These are phyloP conservation scores for Corylus avellana DNA, from an alignment of 306 rosid species.

Conservation along the genomic window DNA sequence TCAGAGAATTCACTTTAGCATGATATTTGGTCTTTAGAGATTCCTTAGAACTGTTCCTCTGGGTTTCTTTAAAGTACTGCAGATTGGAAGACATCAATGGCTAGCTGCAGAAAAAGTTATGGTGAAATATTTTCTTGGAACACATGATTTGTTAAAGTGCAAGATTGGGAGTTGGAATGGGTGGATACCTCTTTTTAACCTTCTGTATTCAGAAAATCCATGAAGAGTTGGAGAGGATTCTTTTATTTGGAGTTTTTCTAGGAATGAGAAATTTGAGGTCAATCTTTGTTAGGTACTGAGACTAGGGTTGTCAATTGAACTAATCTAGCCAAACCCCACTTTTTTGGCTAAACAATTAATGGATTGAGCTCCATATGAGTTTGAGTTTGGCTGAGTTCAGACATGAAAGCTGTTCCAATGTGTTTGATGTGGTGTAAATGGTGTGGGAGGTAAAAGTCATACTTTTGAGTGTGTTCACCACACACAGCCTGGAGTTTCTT, in stretches of 20 bases:
- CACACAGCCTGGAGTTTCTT: not conserved
- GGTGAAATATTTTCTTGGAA: not conserved
- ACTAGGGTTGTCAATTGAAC: not conserved
- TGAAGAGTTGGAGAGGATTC: not conserved
- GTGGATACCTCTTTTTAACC: not conserved
- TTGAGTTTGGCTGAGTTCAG: conserved; percentile 3
- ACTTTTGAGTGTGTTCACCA: not conserved
- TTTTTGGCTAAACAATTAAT: not conserved
- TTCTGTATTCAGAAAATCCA: not conserved
- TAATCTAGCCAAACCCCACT: not conserved
- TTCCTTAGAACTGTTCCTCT: not conserved
- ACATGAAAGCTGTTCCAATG: not conserved
- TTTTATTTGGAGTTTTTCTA: not conserved
- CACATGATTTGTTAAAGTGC: not conserved
- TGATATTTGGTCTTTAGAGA: not conserved
- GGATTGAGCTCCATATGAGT: not conserved
- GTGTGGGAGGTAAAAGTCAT: not conserved
- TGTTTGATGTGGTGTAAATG: not conserved
- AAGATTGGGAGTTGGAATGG: conserved; percentile 3
- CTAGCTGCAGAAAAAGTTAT: not conserved
- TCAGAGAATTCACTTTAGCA: not conserved
- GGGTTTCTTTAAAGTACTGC: not conserved
- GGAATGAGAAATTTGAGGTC: conserved; percentile 1
- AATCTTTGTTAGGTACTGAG: not conserved
- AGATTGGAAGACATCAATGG: not conserved